These are phyloP conservation scores for Penicillium janthinellum DNA, from an alignment of 2,329 filamentous ascomycete genomes.

Conservation along the genomic window DNA sequence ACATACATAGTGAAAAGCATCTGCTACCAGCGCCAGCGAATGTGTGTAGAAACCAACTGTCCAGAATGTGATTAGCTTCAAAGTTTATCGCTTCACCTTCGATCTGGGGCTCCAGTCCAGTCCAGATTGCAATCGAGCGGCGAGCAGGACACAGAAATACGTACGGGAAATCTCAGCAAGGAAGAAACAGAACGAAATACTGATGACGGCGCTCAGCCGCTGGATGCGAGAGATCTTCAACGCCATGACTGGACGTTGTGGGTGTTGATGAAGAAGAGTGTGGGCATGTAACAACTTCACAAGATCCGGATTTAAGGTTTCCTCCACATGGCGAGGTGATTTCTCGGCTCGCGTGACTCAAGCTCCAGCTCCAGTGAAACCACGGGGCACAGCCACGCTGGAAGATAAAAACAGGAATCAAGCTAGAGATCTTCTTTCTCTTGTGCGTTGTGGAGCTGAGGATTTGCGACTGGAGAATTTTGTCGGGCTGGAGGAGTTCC, in stretches of 20 bases:
- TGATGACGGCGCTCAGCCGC: constrained; percentile 18
- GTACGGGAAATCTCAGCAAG: constrained; percentile 22
- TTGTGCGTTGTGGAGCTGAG: background rate
- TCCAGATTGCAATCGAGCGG: background rate
- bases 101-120: background rate
- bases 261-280: background rate
- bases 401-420: background rate
- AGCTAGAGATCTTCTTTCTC: background rate
- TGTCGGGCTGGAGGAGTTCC: background rate
- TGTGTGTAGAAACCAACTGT: constrained; percentile 66
- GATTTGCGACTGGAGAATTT: background rate
- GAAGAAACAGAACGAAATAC: constrained; percentile 23
- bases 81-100: background rate
- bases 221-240: constrained; percentile 13
- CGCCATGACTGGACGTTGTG: background rate
- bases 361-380: background rate
- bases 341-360: background rate
- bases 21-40: constrained; percentile 70
- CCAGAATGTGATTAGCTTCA: background rate
- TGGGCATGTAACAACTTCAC: background rate
- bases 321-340: background rate
- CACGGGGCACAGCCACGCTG: background rate
- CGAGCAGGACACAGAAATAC: background rate
- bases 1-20: constrained; percentile 74
- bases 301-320: background rate